Evolutionary conservation across 164 flowering plant genomes (phyloP).

Genomic region (Stephania yunnanensis): DNA sequence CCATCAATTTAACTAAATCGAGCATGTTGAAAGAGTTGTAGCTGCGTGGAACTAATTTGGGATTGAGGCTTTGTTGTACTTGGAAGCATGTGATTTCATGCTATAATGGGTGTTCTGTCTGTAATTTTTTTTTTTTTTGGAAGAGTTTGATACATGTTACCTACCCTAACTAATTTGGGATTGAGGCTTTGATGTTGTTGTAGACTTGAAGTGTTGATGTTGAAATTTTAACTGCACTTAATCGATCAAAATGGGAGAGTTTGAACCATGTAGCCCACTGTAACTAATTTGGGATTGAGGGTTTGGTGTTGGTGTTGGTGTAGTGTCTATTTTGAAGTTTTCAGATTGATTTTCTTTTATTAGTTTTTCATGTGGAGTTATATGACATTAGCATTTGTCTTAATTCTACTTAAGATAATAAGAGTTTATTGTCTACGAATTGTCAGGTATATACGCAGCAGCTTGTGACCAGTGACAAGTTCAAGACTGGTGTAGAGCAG

Average conservation of each 20-base stretch:
- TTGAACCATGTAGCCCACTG: too few relatives aligned
- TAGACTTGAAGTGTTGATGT: too few relatives aligned
- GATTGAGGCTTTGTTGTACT: background rate
- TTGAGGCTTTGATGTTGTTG: too few relatives aligned
- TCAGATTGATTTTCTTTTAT: background rate
- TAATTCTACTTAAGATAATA: background rate
- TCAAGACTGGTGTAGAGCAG: slow-evolving; percentile 72
- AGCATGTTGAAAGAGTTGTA: too few relatives aligned
- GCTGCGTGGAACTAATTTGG: too few relatives aligned
- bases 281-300: too few relatives aligned
- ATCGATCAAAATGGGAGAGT: too few relatives aligned
- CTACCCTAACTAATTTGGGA: too few relatives aligned
- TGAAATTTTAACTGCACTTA: too few relatives aligned
- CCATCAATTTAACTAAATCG: too few relatives aligned
- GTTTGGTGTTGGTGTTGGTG: background rate
- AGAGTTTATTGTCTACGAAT: background rate
- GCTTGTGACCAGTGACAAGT: slow-evolving; percentile 61
- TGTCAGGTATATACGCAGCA: slow-evolving; percentile 57
- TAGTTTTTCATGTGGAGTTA: background rate
- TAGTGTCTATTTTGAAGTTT: background rate
- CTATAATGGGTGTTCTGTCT: background rate
- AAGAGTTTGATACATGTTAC: too few relatives aligned
- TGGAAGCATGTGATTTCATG: background rate
- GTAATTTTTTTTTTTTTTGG: background rate
- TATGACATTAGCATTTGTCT: background rate